Conservation (phyloP, 768 basidiomycete species). For the Hysterangium stoloniferum region DNA sequence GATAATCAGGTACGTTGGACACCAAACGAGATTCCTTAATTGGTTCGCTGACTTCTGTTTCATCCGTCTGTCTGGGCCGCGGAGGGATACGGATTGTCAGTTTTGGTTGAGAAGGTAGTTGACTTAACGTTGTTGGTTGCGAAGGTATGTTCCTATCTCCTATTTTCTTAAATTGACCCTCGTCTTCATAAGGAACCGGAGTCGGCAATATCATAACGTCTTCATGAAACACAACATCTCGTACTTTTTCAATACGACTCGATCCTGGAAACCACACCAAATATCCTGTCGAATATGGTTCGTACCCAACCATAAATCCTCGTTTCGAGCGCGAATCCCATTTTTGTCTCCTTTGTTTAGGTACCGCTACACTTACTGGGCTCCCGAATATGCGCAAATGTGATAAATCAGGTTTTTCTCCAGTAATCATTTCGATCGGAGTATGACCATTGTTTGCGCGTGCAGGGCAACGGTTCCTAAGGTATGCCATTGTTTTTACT, state of each 20-base stretch:
- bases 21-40: no score
- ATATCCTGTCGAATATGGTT: not conserved
- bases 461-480: not conserved
- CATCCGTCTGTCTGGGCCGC: no score
- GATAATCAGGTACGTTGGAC: no score
- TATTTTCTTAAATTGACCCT: no score
- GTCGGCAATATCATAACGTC: not conserved
- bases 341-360: not conserved
- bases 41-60: no score
- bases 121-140: no score
- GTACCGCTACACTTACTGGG: slow-evolving; percentile 2
- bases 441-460: not conserved
- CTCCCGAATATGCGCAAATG: not conserved
- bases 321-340: not conserved
- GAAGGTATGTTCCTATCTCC: no score
- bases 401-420: not conserved
- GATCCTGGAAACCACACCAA: not conserved
- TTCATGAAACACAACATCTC: not conserved
- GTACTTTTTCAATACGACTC: not conserved
- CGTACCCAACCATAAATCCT: not conserved
- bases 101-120: no score
- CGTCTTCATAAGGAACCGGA: not conserved
- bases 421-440: not conserved
- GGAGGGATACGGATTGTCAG: no score
- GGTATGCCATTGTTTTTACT: slow-evolving; percentile 2